These are phyloP conservation scores for Spergularia marina DNA, from an alignment of 148 eudicot genomes.

Conservation along the genomic window DNA sequence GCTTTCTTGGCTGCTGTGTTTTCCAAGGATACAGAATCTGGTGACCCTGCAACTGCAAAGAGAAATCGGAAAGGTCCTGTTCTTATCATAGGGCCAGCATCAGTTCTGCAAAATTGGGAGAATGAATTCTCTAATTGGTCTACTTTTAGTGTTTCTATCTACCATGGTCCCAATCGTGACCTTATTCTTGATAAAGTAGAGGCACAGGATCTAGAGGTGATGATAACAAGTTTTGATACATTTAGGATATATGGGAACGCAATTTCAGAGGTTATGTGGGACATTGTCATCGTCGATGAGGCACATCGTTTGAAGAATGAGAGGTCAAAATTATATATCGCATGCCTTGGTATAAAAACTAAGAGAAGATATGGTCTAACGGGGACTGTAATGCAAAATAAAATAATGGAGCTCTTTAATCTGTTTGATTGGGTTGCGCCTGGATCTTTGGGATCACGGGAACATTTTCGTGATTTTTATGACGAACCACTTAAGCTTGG, in stretches of 20 bases:
- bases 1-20: slow-evolving; percentile 93
- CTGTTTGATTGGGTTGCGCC: slow-evolving; percentile 93
- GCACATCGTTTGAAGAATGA: slow-evolving; percentile 95
- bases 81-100: slow-evolving; percentile 78
- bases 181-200: slow-evolving; percentile 68
- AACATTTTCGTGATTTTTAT: slow-evolving; percentile 90
- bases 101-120: slow-evolving; percentile 93
- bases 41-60: slow-evolving; percentile 21
- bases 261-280: slow-evolving; percentile 68
- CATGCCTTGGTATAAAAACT: slow-evolving; percentile 68
- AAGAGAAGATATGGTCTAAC: slow-evolving; percentile 84
- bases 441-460: slow-evolving; percentile 82
- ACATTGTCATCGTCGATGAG: slow-evolving; percentile 82
- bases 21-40: slow-evolving; percentile 65
- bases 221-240: slow-evolving; percentile 93
- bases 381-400: slow-evolving; percentile 96
- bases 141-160: slow-evolving; percentile 68
- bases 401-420: slow-evolving; percentile 90
- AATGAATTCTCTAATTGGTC: slow-evolving; percentile 89
- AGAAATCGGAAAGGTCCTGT: slow-evolving; percentile 62
- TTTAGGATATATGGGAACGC: slow-evolving; percentile 67
- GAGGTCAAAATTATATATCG: slow-evolving; percentile 76
- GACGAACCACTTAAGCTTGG: slow-evolving; percentile 97
- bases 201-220: slow-evolving; percentile 58
- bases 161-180: slow-evolving; percentile 92